Conservation (phyloP, 768 basidiomycete genomes). For the Exidia glandulosa region DNA sequence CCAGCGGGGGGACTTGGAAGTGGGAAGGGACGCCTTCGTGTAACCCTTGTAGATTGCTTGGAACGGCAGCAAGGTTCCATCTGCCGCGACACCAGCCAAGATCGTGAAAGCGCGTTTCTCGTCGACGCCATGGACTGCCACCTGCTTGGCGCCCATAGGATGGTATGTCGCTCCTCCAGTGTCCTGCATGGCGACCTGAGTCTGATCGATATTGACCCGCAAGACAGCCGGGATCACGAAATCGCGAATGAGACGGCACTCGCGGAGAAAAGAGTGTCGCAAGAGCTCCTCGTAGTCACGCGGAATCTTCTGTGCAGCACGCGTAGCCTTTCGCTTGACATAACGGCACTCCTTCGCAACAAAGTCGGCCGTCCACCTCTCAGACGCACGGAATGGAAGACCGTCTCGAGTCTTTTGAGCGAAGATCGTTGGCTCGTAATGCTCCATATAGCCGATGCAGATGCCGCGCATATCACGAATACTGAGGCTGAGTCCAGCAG, state of each 20-base stretch:
- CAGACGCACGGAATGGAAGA: constrained; percentile 17
- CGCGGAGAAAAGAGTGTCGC: constrained; percentile 10
- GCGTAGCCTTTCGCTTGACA: constrained; percentile 17
- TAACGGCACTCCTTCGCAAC: constrained; percentile 14
- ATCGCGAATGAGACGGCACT: constrained; percentile 17
- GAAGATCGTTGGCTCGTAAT: constrained; percentile 18
- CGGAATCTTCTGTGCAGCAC: constrained; percentile 27
- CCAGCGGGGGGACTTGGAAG: constrained; percentile 5
- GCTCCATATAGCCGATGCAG: constrained; percentile 18
- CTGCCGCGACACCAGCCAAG: constrained; percentile 19
- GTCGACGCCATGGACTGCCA: constrained; percentile 22
- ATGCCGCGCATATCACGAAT: constrained; percentile 18
- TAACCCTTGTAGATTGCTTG: constrained; percentile 28
- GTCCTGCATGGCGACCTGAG: constrained; percentile 17
- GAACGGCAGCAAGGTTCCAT: constrained; percentile 24
- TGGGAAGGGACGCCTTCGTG: constrained; percentile 16
- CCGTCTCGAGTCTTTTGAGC: constrained; percentile 14
- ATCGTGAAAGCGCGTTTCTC: constrained; percentile 34
- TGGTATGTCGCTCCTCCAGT: constrained; percentile 20
- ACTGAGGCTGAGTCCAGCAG: constrained; percentile 12
- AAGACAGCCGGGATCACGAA: constrained; percentile 17
- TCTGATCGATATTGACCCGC: constrained; percentile 28
- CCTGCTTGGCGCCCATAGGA: constrained; percentile 22
- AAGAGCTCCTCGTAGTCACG: constrained; percentile 15
- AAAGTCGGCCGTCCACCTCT: constrained; percentile 16